Percentiles rank a stretch among this genome's conserved stretches.
Evolutionary conservation across 1,284 basidiomycete species (phyloP).

Genomic region (Ganoderma multipileum): DNA sequence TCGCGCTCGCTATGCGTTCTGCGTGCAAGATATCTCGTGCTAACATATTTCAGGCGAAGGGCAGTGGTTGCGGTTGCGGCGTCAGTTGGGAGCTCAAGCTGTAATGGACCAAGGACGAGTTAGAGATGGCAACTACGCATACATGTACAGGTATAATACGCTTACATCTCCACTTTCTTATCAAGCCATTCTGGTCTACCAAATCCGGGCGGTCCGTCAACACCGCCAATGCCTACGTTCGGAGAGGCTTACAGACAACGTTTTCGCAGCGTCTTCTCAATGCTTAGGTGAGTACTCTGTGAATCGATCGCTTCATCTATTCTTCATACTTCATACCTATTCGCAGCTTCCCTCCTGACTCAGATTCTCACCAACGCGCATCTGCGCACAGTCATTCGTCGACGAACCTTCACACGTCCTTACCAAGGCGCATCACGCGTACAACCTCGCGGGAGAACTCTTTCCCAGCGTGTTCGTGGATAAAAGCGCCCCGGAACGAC

Average conservation of each 20-base stretch:
- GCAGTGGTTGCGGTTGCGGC: constrained; percentile 20
- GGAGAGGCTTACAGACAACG: neutral
- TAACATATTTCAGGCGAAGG: constrained; percentile 11
- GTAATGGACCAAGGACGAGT: neutral
- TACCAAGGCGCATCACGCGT: neutral
- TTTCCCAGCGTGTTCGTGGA: neutral
- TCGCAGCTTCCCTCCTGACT: neutral
- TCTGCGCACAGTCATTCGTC: neutral
- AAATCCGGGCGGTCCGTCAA: neutral
- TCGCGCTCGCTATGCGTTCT: no score
- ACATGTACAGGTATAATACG: neutral
- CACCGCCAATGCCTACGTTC: neutral
- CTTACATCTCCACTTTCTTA: neutral
- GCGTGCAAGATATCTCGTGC: no score
- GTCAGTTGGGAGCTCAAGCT: constrained; percentile 24
- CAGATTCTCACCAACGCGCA: neutral
- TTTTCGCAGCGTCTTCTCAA: neutral
- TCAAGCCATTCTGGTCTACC: neutral
- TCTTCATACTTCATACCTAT: neutral
- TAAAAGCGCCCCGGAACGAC: neutral
- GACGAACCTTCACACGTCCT: neutral
- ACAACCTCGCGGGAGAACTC: neutral
- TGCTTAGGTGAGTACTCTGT: neutral
- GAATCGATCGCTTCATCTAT: neutral
- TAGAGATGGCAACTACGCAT: neutral